A percentile compares a stretch with the other conserved stretches of the same genome.
These are phyloP conservation scores for Aureobasidium sp. DNA, from an alignment of 2,329 filamentous ascomycete genomes.

Conservation along the genomic window DNA sequence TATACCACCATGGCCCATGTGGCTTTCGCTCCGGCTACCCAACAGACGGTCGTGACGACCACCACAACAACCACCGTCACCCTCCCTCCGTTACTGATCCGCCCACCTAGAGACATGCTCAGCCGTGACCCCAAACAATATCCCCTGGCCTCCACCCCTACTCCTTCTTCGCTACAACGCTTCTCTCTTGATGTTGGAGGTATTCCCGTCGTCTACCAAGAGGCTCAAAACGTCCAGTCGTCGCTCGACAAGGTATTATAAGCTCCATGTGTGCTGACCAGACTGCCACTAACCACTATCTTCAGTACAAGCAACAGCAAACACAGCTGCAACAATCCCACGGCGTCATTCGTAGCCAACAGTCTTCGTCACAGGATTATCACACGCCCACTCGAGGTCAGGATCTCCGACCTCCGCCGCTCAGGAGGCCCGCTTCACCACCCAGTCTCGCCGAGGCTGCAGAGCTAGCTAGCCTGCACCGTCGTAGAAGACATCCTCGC, in stretches of 20 bases:
- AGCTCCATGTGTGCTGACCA: not conserved
- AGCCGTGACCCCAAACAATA: constrained; percentile 82
- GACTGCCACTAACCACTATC: not conserved
- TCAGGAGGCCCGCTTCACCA: constrained; percentile 8
- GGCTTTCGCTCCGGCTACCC: constrained; percentile 54
- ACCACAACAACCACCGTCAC: constrained; percentile 78
- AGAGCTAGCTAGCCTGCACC: constrained; percentile 40
- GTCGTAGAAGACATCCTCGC: constrained; percentile 43
- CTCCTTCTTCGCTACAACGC: constrained; percentile 67
- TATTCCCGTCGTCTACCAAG: constrained; percentile 52
- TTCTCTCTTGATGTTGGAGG: constrained; percentile 67
- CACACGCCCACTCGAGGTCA: constrained; percentile 1
- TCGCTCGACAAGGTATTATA: constrained; percentile 45
- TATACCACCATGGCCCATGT: constrained; percentile 47
- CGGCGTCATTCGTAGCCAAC: constrained; percentile 1
- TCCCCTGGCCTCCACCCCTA: constrained; percentile 74
- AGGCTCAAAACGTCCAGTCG: constrained; percentile 49
- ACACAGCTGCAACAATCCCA: constrained; percentile 9
- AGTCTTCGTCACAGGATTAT: not conserved
- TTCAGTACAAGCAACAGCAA: constrained; percentile 14
- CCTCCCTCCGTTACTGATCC: constrained; percentile 77
- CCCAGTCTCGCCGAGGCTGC: constrained; percentile 47
- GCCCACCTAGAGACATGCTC: constrained; percentile 59
- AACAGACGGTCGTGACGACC: constrained; percentile 69
- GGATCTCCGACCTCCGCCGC: not conserved